These are phyloP conservation scores for Torulaspora indica DNA, from an alignment of 805 yeast genomes.

Conservation along the genomic window DNA sequence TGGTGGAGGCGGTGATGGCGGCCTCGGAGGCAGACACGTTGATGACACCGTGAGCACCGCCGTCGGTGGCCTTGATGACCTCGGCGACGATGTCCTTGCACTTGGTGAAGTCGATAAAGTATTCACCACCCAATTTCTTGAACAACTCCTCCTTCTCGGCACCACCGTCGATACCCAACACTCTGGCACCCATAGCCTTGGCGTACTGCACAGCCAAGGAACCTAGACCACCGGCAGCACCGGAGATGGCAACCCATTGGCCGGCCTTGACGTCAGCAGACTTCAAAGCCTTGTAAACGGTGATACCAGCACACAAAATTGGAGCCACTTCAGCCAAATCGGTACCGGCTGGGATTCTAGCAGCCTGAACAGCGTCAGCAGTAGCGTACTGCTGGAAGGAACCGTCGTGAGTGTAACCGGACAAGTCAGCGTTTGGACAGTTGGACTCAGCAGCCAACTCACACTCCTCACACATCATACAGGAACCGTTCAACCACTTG, in stretches of 20 bases:
- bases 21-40: conserved; percentile 69
- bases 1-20: conserved; percentile 59
- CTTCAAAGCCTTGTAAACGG: conserved; percentile 86
- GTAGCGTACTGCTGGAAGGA: conserved; percentile 88
- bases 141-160: conserved; percentile 53
- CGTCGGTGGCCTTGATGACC: conserved; percentile 53
- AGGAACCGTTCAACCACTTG: conserved; percentile 64
- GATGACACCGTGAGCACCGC: conserved; percentile 74
- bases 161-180: conserved; percentile 68
- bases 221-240: conserved; percentile 80
- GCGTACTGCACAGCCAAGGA: conserved; percentile 72
- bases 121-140: conserved; percentile 62
- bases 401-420: conserved; percentile 88
- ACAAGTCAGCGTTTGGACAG: conserved; percentile 64
- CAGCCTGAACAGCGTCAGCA: conserved; percentile 85
- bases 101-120: conserved; percentile 54
- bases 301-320: conserved; percentile 85
- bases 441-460: conserved; percentile 53
- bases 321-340: conserved; percentile 77
- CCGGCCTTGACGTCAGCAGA: conserved; percentile 67
- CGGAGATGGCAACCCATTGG: conserved; percentile 71
- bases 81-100: conserved; percentile 52
- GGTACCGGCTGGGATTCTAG: conserved; percentile 65
- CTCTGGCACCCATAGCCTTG: conserved; percentile 70
- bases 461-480: conserved; percentile 59